Conservation (phyloP, 2,329 filamentous ascomycete genomes). For the Zymoseptoria ardabiliae region DNA sequence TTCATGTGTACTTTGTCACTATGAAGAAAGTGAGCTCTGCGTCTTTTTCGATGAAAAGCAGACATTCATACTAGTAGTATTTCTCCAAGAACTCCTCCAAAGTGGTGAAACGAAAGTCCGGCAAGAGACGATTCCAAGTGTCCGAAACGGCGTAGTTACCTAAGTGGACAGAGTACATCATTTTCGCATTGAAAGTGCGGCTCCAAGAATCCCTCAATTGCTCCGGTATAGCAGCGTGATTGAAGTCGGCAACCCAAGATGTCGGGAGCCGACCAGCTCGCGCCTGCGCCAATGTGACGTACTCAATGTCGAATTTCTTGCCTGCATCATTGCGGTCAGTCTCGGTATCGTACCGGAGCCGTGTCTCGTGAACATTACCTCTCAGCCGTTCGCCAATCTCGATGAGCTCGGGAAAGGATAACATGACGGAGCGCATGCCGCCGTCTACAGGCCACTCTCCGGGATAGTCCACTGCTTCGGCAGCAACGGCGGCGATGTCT, state of each 20-base stretch:
- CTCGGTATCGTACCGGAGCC: neutral
- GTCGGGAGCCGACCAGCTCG: slow-evolving; percentile 35
- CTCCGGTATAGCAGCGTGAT: slow-evolving; percentile 23
- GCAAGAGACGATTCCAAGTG: slow-evolving; percentile 41
- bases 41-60: no score
- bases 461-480: slow-evolving; percentile 38
- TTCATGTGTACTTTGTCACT: no score
- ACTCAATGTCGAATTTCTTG: slow-evolving; percentile 36
- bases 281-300: slow-evolving; percentile 43
- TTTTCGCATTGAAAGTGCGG: neutral
- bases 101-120: slow-evolving; percentile 38
- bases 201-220: neutral
- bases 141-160: slow-evolving; percentile 26
- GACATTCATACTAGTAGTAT: neutral
- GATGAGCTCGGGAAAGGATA: slow-evolving; percentile 31
- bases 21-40: no score
- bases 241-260: slow-evolving; percentile 32
- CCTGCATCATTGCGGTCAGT: slow-evolving; percentile 29
- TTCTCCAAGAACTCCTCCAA: slow-evolving; percentile 36
- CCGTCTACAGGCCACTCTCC: slow-evolving; percentile 38
- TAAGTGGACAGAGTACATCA: neutral
- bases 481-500: slow-evolving; percentile 39
- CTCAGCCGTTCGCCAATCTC: slow-evolving; percentile 7
- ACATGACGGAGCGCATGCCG: slow-evolving; percentile 35
- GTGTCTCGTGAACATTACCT: slow-evolving; percentile 2